phyloP scores from a whole-genome alignment of 306 rosid species.

The Cicer bijugum region DNA sequence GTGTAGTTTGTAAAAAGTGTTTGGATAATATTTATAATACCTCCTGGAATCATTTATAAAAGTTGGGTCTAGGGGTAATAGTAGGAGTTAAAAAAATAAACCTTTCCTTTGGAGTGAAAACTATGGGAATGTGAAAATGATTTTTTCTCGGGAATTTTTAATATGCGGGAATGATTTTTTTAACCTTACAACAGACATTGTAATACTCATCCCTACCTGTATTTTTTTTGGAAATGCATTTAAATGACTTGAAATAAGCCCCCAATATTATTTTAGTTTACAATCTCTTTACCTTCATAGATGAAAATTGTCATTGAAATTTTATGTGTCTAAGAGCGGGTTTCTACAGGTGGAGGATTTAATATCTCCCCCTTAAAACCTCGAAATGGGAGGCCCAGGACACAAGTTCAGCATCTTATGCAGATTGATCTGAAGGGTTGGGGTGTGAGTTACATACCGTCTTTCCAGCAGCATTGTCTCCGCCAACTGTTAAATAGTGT shows the following conservation, averaged over 20 bases:
- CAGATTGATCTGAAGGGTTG: conserved; percentile 99
- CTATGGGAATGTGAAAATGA: not conserved
- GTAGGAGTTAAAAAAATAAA: conserved; percentile 5
- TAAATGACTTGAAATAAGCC: conserved; percentile 1
- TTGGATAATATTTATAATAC: not conserved
- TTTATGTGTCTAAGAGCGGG: conserved; percentile 33
- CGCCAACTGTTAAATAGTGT: conserved; percentile 96
- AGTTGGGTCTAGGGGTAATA: not conserved
- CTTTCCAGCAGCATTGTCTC: conserved; percentile 98
- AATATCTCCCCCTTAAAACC: conserved; percentile 91
- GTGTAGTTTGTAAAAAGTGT: not conserved
- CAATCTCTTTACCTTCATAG: conserved; percentile 7
- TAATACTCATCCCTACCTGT: not conserved
- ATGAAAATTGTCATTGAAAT: conserved; percentile 34
- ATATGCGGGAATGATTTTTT: conserved; percentile 2
- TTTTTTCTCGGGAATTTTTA: not conserved
- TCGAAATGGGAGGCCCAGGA: conserved; percentile 92
- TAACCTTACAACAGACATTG: not conserved
- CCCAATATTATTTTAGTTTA: not conserved
- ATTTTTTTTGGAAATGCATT: not conserved
- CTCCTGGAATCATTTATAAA: not conserved
- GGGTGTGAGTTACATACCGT: conserved; percentile 89
- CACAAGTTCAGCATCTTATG: conserved; percentile 98
- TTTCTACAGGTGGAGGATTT: conserved; percentile 87
- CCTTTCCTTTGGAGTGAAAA: not conserved